These are phyloP conservation scores for Pseudohalonectria lignicola DNA, from an alignment of 2,329 filamentous ascomycete species.

Conservation along the genomic window DNA sequence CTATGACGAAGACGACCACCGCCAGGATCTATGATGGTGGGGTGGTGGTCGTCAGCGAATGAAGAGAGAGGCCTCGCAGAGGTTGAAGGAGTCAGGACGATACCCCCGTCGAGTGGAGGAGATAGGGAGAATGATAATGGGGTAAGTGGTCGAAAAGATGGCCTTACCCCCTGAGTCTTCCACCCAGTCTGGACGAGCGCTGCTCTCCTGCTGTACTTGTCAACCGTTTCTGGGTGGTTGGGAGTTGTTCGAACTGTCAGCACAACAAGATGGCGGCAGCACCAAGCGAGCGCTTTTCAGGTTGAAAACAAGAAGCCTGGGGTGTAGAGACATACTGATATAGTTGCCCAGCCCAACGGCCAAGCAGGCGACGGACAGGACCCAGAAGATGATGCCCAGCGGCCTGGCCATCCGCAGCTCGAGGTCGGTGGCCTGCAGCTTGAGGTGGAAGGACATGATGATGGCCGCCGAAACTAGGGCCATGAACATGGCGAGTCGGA, in stretches of 20 bases:
- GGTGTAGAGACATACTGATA: too few relatives aligned
- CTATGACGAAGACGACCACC: conserved; percentile 49
- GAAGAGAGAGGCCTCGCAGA: too few relatives aligned
- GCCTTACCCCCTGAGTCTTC: conserved; percentile 74
- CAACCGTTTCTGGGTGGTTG: conserved; percentile 48
- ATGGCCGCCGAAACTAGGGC: conserved; percentile 83
- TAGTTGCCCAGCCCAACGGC: conserved; percentile 76
- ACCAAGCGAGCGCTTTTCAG: too few relatives aligned
- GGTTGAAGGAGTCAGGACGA: too few relatives aligned
- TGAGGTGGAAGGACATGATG: conserved; percentile 85
- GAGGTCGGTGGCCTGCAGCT: conserved; percentile 53
- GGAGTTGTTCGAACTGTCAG: background rate
- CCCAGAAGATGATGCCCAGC: conserved; percentile 81
- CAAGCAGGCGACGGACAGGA: conserved; percentile 67
- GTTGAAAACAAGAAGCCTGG: too few relatives aligned
- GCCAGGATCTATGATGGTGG: conserved; percentile 50
- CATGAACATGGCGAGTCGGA: conserved; percentile 84
- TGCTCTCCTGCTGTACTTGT: conserved; percentile 64
- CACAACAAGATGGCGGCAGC: background rate
- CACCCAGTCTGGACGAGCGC: conserved; percentile 89
- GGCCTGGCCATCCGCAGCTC: conserved; percentile 74
- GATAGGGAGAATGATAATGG: too few relatives aligned
- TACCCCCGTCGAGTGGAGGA: too few relatives aligned
- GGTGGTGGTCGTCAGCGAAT: background rate
- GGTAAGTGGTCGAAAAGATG: background rate